These are phyloP conservation scores for Helminthosporium solani DNA, from an alignment of 2,329 filamentous ascomycete species.

Conservation along the genomic window DNA sequence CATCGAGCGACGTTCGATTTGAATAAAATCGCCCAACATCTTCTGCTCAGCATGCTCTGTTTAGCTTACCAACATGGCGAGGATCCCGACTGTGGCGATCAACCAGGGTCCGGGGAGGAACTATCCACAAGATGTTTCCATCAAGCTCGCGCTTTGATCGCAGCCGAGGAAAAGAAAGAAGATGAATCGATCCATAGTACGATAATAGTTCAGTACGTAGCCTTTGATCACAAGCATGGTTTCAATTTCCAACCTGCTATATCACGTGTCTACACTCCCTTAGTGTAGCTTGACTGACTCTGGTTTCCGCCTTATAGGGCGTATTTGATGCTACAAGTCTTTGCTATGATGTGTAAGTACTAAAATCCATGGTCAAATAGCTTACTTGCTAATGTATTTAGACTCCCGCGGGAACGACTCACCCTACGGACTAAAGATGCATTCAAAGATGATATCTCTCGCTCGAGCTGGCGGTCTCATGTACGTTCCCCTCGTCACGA, in stretches of 20 bases:
- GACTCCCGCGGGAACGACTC: slow-evolving; percentile 15
- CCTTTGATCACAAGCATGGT: no score
- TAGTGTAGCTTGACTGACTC: no score
- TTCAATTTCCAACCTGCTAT: no score
- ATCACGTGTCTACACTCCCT: no score
- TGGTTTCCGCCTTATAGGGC: no score
- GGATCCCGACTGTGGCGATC: slow-evolving; percentile 12
- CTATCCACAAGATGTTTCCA: slow-evolving; percentile 15
- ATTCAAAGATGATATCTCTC: slow-evolving; percentile 21
- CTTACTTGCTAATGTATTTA: not conserved
- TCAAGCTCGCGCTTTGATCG: slow-evolving; percentile 15
- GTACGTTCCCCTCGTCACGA: no score
- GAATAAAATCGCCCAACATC: slow-evolving; percentile 2
- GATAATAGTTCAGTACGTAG: no score
- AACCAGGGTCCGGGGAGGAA: slow-evolving; percentile 10
- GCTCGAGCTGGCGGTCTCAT: slow-evolving; percentile 20
- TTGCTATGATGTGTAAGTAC: no score
- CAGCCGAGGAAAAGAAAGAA: slow-evolving; percentile 9
- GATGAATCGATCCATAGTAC: slow-evolving; percentile 1
- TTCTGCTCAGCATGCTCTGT: slow-evolving; percentile 18
- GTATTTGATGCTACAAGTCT: no score
- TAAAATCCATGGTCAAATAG: not conserved
- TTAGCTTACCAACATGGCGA: slow-evolving; percentile 22
- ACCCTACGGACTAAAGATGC: slow-evolving; percentile 20
- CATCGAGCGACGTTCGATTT: slow-evolving; percentile 18